Base-by-base conservation (phyloP, 2,329 filamentous ascomycete species). In the Aureobasidium sp. region DNA sequence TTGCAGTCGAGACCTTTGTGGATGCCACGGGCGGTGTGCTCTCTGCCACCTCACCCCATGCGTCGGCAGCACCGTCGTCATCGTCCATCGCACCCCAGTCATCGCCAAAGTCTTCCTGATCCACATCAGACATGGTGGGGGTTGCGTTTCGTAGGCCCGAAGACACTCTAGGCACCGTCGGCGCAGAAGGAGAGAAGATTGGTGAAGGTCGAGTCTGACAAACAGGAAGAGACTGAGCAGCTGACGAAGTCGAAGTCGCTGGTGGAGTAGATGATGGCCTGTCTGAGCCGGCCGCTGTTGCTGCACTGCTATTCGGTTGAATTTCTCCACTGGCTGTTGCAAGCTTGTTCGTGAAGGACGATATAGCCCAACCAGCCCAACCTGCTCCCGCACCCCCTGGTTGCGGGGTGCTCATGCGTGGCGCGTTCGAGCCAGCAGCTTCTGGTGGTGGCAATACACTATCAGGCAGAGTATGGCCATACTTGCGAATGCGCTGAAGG, bases 351-450 rank as follows among this genome's bases (percentile, higher is more conserved):
- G 94, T 97, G 72, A 99, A 99, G 1, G 91, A 97, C 0, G 94
- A 97, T 61, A 99, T 97, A 1, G 94, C 94, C 94, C 94, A 99
- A 14, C 94, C 94, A 1, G 94, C 86, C 94, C 94, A 97, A 1
- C 55, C 55, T 2, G 86, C 86, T 25, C 82, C 73, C 15, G 70
- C 64, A 1, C 64, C 64, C 44, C 87, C 82, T 42, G 82, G 84
- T 64, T 91, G 88, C 1, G 91, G 87, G 1, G 89, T 94, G 65
- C 87, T 87, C 81, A 96, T 94, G 37, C 90, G 84, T 1, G 90
- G 87, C 0, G 83, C 81, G 5, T 78, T 77, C 27, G 79, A 75
- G 14, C 81, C 74, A 3, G 82, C 76, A 27, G 78, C 78, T n/a
- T 67, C 64, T 20, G 87, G 81, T 0, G 90, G 84, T 41, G 91